Evolutionary conservation across 179 eudicot species (phyloP), one percentile per base, ranked within the genome.

Genomic region (Amaranthus tricolor): DNA sequence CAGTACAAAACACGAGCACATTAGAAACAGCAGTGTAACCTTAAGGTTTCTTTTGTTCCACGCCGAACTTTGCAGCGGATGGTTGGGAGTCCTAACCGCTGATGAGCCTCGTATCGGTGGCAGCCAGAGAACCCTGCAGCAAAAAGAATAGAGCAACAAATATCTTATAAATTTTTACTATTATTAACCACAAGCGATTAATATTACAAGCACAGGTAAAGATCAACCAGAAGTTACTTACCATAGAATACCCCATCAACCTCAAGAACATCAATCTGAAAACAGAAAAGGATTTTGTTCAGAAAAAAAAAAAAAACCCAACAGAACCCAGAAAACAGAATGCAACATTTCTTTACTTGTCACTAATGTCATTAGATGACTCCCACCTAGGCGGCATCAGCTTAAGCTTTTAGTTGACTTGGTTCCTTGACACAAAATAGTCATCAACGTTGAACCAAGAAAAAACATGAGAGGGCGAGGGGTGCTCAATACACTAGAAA

Each of bases 21-120:
- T 44, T 9, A 67, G 58, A 10, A 57, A 7, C 6, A 6, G 31
- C 48, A 45, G 40, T 31, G 54, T 9, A 73, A 93, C 98, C 97
- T 89, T 78, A 93, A 79, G 68, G 95, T 93, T 71, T 89, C 97
- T 82, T 91, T 93, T 49, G 98, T 91, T 59, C 95, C 98, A 24
- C 90, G 89, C 17, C 98, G 86, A 74, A 93, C 74, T 83, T 91
- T 93, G 82, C 98, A 93, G 52, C 97, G 95, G 68, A 93, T 93
- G 16, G 97, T 88, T 52, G 93, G 97, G 60, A 93, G 92, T 51
- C 97, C 97, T 63, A 93, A 86, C 63, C 76, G 85, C 81, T 93
- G 97, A 76, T 93, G 98, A 85, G 98, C 98, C 82, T 93, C 98
- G 61, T 82, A 93, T 51, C 97, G 82, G 84, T 93, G 98, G 83